Base-by-base conservation (phyloP, 1,284 basidiomycete species). In the Ustilago hordei region DNA sequence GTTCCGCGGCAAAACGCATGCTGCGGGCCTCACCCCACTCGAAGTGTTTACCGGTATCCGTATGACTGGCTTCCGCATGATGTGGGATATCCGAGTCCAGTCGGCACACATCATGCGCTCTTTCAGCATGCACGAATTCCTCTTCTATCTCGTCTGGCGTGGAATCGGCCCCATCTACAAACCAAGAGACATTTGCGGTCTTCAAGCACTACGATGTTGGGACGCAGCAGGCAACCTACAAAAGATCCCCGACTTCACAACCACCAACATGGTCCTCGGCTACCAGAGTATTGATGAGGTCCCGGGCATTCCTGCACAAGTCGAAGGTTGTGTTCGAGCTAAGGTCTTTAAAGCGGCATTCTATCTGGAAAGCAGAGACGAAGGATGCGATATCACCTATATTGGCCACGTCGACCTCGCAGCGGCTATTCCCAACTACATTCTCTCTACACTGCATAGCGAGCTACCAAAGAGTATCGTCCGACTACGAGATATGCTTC, bases 91-190 rank as follows among this genome's bases (percentile, higher is more conserved):
- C 1, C 66, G 80, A 7, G 64, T 82, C n/a, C 66, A 71, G 52
- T 74, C 76, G 35, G 80, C 76, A 13, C 62, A 75, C 56, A 76
- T 77, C 45, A 59, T 82, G 55, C 68, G 74, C 13, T 36, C 68
- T 31, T 82, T 76, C 35, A 64, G 62, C 8, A 74, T 71, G 63
- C 64, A 73, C 64, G 76, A 77, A n/a, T 76, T 76, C 59, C 63
- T 74, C 50, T 82, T 82, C 61, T 82, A 82, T 54, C 64, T 80
- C 45, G 70, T 77, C 17, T 76, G 67, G 68, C 48, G 77, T 6
- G 80, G 80, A 19, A 82, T 82, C 43, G 79, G 79, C 0, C 80
- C 75, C 35, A 70, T 81, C 55, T 77, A 82, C 59, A 74, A 63
- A 39, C 73, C 76, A 4, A 55, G 80, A 34, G 80, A 82, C 60